These are phyloP conservation scores for Pseudogymnoascus pannorum DNA, from an alignment of 2,329 filamentous ascomycete genomes.

Conservation along the genomic window DNA sequence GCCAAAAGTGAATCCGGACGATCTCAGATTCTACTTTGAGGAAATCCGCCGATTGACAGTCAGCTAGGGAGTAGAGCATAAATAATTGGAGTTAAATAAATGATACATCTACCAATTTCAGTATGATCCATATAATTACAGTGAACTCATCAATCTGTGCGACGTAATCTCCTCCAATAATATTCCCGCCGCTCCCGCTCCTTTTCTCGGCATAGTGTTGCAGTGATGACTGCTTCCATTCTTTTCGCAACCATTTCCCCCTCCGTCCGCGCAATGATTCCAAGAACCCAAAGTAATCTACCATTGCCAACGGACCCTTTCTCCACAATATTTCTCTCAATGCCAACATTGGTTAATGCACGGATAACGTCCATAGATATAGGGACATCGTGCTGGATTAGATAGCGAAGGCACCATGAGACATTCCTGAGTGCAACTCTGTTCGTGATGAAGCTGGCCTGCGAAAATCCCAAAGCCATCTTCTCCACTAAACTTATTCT, in stretches of 20 bases:
- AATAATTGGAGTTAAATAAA: not conserved
- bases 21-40: constrained; percentile 87
- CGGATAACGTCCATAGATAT: constrained; percentile 18
- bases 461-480: constrained; percentile 25
- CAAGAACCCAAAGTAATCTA: constrained; percentile 21
- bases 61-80: constrained; percentile 16
- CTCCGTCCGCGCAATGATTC: constrained; percentile 19
- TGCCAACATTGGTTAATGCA: constrained; percentile 18
- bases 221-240: not conserved
- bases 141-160: not conserved
- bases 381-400: constrained; percentile 19
- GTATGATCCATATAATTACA: not conserved
- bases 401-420: constrained; percentile 20
- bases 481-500: constrained; percentile 18
- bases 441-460: constrained; percentile 10
- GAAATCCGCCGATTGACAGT: constrained; percentile 71
- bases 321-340: constrained; percentile 19
- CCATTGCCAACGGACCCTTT: constrained; percentile 17
- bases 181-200: not conserved
- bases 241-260: constrained; percentile 12
- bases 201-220: not conserved
- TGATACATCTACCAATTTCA: not conserved
- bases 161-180: not conserved
- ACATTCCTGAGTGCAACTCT: constrained; percentile 24
- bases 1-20: constrained; percentile 86